phyloP scores from a whole-genome alignment of 495 filamentous ascomycete genomes.

The Daldinia vernicosa region DNA sequence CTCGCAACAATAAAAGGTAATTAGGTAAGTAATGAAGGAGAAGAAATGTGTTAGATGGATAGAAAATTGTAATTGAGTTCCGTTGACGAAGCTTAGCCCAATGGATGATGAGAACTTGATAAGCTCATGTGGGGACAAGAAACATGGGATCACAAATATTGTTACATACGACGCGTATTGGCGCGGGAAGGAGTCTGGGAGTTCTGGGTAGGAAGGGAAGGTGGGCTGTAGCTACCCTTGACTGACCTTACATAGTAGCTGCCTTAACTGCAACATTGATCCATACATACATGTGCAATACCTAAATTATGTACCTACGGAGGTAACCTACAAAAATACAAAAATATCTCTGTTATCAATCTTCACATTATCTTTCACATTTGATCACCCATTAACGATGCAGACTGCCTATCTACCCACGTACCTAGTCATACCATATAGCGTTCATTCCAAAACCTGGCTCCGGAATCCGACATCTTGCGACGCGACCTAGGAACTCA shows the following conservation, averaged over 20 bases:
- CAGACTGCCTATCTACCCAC: too few species aligned
- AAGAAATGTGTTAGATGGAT: neutral
- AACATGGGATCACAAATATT: neutral
- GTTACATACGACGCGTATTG: neutral
- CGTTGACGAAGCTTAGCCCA: slow-evolving; percentile 32
- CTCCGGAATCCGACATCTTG: slow-evolving; percentile 76
- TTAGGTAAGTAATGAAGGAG: neutral
- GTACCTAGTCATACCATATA: slow-evolving; percentile 80
- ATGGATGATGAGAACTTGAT: slow-evolving; percentile 28
- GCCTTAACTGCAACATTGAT: too few species aligned
- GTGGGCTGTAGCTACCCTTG: slow-evolving; percentile 31
- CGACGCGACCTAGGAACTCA: slow-evolving; percentile 78
- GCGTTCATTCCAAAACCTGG: slow-evolving; percentile 90
- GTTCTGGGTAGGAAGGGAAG: slow-evolving; percentile 1
- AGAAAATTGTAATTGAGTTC: slow-evolving; percentile 2
- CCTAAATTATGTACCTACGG: too few species aligned
- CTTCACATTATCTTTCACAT: too few species aligned
- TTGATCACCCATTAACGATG: too few species aligned
- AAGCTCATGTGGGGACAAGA: slow-evolving; percentile 28
- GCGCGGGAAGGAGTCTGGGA: neutral
- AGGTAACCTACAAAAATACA: too few species aligned
- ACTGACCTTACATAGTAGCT: neutral
- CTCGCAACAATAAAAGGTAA: neutral
- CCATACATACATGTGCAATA: too few species aligned
- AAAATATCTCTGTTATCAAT: too few species aligned